Base-by-base conservation (phyloP, 179 eudicot species). In the Camellia oleifera region DNA sequence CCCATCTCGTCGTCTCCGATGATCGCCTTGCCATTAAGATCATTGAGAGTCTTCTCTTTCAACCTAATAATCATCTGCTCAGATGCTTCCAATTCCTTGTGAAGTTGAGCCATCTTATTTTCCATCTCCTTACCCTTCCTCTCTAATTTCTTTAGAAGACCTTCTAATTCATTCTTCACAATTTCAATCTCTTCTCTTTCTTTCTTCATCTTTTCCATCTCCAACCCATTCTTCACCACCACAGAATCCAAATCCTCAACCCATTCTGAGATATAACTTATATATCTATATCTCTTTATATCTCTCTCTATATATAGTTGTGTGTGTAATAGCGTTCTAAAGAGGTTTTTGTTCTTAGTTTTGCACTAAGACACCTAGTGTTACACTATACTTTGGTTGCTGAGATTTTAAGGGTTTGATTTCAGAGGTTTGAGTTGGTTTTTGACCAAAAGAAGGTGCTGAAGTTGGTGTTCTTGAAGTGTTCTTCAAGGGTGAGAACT, bases 81-180 rank as follows among this genome's bases (percentile, higher is more conserved):
- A 10, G 72, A 61, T 10, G 66, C 79, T 56, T 81, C 84, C 69
- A 84, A 68, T 26, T 81, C 87, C 80, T 71, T 71, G 2, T 18
- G 23, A 77, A 84, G 32, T 18, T 52, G 11, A 32, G 4, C 80
- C 50, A 81, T 54, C 69, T 70, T 81, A 17, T 56, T 11, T 67
- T 84, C 84, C 82, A 79, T 54, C 50, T 81, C 87, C 74, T 71
- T 81, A 7, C 42, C 80, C 82, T 65, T 69, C 75, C 72, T 71
- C 77, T 84, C 83, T 0, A 79, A 74, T 20, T 68, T 68, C 79
- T 81, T 70, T 79, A 84, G 62, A 40, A 77, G 79, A 5, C 48
- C 83, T 77, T 83, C 83, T 72, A 67, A 69, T 13, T 79, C 74
- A 58, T 70, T 79, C 76, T 83, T 83, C 48, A 54, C 69, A 68